Base-by-base conservation (phyloP, 805 yeast genomes). In the Suhomyces sp. region DNA sequence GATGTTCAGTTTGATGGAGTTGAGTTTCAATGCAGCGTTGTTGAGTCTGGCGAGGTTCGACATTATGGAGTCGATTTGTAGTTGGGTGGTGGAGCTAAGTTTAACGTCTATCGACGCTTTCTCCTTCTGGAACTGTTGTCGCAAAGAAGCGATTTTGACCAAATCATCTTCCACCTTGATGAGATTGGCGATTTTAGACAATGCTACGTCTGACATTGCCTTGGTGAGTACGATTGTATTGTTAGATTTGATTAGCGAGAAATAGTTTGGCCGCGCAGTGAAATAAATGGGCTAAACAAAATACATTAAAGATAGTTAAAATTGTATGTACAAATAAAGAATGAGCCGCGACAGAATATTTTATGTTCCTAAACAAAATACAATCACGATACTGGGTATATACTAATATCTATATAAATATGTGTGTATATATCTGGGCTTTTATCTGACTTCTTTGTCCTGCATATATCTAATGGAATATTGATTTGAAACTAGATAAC, bases 61-160 rank as follows among this genome's bases (percentile, higher is more conserved):
- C 57, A 81, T 68, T 1, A 87, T 79, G 7, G 80, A 69, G 44
- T 81, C 84, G 52, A 82, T 79, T 57, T 84, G 89, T 39, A 77
- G 77, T 61, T 81, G 83, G n/a, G 89, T 81, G 47, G 86, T 87
- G 40, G 86, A 70, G 60, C 81, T 83, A 56, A 93, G 73, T 63
- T 90, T 93, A 46, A 85, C 75, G 59, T 89, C 97, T 10, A 90
- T 73, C 3, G 87, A 78, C 0, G 86, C 77, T 64, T 88, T 89
- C 62, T 93, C 97, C 56, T 84, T 85, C 6, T 65, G 54, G 46
- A 87, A 68, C 53, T 83, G 86, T 49, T 78, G 81, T 50, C 79
- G 79, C 25, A 87, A 67, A 7, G 73, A 68, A 9, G 73, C 68
- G 6, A 86, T 76, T 51, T 80, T 82, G 47, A 75, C 80, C 39